A percentile compares a stretch with the other conserved stretches of the same genome.
Conservation (phyloP, 345 rosid genomes). For the Ceriops decandra region DNA sequence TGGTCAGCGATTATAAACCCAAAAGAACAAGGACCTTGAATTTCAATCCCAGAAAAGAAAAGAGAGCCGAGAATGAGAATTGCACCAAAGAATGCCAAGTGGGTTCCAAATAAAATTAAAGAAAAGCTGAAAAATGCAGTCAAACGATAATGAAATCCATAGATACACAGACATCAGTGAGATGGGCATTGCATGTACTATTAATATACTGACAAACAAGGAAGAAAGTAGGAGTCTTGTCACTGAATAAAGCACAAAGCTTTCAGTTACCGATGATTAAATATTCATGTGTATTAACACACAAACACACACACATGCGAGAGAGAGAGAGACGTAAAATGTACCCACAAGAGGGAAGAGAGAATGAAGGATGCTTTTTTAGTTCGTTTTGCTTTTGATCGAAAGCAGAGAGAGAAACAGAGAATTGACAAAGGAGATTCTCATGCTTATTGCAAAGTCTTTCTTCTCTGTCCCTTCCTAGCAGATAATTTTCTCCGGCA, state of each 20-base stretch:
- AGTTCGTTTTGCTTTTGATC: not conserved
- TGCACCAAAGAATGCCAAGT: not conserved
- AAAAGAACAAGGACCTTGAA: not conserved
- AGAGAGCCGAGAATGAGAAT: not conserved
- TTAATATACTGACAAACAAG: not conserved
- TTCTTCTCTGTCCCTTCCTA: not conserved
- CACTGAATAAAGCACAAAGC: slow-evolving; percentile 2
- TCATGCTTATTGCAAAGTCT: no score
- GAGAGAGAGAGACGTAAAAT: slow-evolving; percentile 2
- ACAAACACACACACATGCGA: not conserved
- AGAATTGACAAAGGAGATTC: slow-evolving; percentile 33
- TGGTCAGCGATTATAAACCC: not conserved
- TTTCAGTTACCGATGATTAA: no score
- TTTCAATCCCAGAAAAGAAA: not conserved
- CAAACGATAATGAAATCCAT: not conserved
- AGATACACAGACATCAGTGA: not conserved
- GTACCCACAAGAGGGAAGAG: not conserved
- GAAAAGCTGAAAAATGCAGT: not conserved
- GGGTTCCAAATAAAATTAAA: not conserved
- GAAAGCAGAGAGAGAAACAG: not conserved
- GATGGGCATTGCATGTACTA: not conserved
- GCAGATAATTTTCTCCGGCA: not conserved
- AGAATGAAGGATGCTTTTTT: not conserved
- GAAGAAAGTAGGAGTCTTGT: not conserved
- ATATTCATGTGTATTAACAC: not conserved